phyloP scores from a whole-genome alignment of 2,329 filamentous ascomycete genomes.

The Cordyceps fumosorosea region DNA sequence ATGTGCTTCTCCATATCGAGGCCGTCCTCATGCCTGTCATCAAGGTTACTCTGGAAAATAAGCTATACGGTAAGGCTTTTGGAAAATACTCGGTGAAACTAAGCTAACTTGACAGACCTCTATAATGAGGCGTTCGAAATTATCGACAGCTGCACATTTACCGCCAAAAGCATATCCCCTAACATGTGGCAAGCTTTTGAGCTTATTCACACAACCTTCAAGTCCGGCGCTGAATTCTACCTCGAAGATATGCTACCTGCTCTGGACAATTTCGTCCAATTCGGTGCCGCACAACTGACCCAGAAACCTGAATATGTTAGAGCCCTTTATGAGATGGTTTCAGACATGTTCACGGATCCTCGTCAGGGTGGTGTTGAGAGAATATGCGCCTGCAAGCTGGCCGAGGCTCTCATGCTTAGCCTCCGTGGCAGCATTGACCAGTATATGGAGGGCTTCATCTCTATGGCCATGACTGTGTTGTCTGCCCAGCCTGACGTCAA shows the following conservation, averaged over 20 bases:
- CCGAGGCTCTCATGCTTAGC: constrained; percentile 95
- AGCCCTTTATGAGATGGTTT: constrained; percentile 88
- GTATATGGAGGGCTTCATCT: constrained; percentile 82
- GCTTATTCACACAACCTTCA: constrained; percentile 93
- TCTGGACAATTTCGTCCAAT: constrained; percentile 95
- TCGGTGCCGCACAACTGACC: constrained; percentile 71
- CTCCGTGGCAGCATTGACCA: constrained; percentile 82
- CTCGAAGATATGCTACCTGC: constrained; percentile 98
- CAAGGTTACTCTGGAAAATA: constrained; percentile 92
- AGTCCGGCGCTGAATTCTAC: constrained; percentile 92
- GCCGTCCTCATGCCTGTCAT: constrained; percentile 96
- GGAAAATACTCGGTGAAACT: too few relatives aligned
- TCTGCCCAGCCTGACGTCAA: constrained; percentile 63
- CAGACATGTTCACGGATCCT: constrained; percentile 86
- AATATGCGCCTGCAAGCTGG: constrained; percentile 95
- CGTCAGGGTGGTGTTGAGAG: constrained; percentile 91
- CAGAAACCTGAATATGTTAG: constrained; percentile 82
- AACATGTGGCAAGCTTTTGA: constrained; percentile 99
- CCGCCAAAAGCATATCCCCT: constrained; percentile 87
- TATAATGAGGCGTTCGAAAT: constrained; percentile 99
- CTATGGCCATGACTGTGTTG: constrained; percentile 80
- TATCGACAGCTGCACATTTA: constrained; percentile 97
- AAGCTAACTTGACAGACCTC: constrained; percentile 55
- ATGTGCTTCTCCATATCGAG: constrained; percentile 90
- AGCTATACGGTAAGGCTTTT: constrained; percentile 67